A percentile compares a stretch with the other conserved stretches of the same genome.
Evolutionary conservation across 2,329 filamentous ascomycete genomes (phyloP).

Genomic region (Phialophora macrospora): DNA sequence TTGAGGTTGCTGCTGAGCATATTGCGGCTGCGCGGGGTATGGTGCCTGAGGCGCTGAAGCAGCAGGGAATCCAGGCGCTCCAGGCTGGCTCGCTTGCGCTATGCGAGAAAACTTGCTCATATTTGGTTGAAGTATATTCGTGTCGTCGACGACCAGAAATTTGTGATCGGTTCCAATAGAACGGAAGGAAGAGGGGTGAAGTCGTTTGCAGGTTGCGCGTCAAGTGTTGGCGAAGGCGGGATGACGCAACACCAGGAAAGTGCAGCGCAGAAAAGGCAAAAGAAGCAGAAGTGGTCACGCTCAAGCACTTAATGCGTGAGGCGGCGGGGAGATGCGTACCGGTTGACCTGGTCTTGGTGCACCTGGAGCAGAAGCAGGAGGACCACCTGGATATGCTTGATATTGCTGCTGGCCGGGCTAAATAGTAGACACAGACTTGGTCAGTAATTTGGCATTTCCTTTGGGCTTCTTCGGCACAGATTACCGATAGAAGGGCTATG

Average conservation of each 20-base stretch:
- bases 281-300: conserved; percentile 13
- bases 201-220: conserved; percentile 20
- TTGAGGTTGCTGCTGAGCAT: conserved; percentile 41
- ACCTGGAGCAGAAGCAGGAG: conserved; percentile 38
- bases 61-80: conserved; percentile 26
- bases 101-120: conserved; percentile 41
- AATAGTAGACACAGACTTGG: background rate
- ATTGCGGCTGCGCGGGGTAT: conserved; percentile 46
- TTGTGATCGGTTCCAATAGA: conserved; percentile 2
- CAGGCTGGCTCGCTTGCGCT: conserved; percentile 22
- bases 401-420: conserved; percentile 54
- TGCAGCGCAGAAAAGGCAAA: conserved; percentile 32
- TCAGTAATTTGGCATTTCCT: conserved; percentile 8
- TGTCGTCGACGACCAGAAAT: conserved; percentile 6
- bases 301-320: conserved; percentile 19
- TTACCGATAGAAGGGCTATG: conserved; percentile 26
- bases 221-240: conserved; percentile 4
- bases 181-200: conserved; percentile 36
- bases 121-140: conserved; percentile 6
- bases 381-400: conserved; percentile 59
- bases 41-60: conserved; percentile 44
- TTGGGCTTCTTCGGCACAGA: conserved; percentile 20
- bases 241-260: conserved; percentile 26
- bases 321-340: conserved; percentile 42
- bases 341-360: conserved; percentile 36